phyloP scores from a whole-genome alignment of 2,329 filamentous ascomycete genomes.

The Ophiostoma himal-ulmi region DNA sequence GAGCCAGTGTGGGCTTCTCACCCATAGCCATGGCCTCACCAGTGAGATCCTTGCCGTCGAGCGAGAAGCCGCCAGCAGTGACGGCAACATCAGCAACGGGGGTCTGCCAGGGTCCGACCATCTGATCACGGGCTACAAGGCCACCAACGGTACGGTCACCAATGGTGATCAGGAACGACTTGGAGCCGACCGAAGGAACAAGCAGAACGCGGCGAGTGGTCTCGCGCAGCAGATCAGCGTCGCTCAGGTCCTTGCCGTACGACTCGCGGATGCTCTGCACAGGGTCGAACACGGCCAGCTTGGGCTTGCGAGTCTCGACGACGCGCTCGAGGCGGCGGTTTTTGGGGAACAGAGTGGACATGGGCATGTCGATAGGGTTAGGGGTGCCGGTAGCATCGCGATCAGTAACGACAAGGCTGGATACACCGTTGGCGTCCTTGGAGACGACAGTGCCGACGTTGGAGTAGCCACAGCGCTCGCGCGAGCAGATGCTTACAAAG shows the following conservation, averaged over 20 bases:
- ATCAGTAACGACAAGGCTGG: slow-evolving; percentile 74
- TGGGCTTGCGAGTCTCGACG: slow-evolving; percentile 63
- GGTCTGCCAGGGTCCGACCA: slow-evolving; percentile 94
- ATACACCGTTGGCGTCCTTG: slow-evolving; percentile 55
- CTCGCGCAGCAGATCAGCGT: slow-evolving; percentile 51
- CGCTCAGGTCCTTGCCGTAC: slow-evolving; percentile 48
- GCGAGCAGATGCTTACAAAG: slow-evolving; percentile 63
- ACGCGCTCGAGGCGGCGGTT: slow-evolving; percentile 73
- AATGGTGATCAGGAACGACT: slow-evolving; percentile 95
- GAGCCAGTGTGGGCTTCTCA: slow-evolving; percentile 79
- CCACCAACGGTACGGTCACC: slow-evolving; percentile 89
- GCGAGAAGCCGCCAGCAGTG: slow-evolving; percentile 71
- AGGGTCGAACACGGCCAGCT: slow-evolving; percentile 67
- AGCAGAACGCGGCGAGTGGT: slow-evolving; percentile 76
- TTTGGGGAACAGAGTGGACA: slow-evolving; percentile 83
- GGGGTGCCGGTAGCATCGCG: slow-evolving; percentile 69
- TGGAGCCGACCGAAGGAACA: slow-evolving; percentile 88
- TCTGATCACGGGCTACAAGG: slow-evolving; percentile 81
- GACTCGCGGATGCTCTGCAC: slow-evolving; percentile 58
- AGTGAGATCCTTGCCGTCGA: slow-evolving; percentile 60
- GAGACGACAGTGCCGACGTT: slow-evolving; percentile 74
- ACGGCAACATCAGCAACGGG: slow-evolving; percentile 93
- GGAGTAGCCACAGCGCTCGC: slow-evolving; percentile 89
- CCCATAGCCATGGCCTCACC: slow-evolving; percentile 99
- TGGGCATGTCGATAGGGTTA: slow-evolving; percentile 79